Base-by-base conservation (phyloP, 2,329 filamentous ascomycete species). In the Rhytidhysteron rufulum region DNA sequence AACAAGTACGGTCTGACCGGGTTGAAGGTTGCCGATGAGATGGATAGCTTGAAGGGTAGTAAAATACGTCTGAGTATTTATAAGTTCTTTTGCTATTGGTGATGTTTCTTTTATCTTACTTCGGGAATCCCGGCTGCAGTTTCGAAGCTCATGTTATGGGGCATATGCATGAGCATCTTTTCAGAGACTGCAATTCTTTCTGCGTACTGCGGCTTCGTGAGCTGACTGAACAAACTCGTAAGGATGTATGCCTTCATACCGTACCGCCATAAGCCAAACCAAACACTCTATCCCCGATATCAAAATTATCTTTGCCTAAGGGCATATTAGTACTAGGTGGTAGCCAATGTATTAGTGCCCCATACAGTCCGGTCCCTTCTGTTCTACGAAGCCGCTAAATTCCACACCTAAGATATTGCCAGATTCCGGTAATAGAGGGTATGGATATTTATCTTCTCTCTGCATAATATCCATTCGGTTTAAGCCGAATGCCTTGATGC, bases 1-100 rank as follows among this genome's bases (percentile, higher is more conserved):
- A 19, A 56, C 46, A 2, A 56, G 38, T 16, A 53, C 35, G 2
- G 41, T 52, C 34, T 65, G 50, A 10, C 58, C 61, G n/a, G 40
- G 37, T 4, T 37, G 31, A 9, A 64, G 40, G 16, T 50, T 44
- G 1, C 42, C 50, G 9, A 46, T 34, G 5, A 47, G 43, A n/a
- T 51, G 25, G 1, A 63, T 44, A 17, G 47, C 44, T 33, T 55
- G 37, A 11, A 38, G 36, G 3, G 38, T 41, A 2, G 47, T 47
- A 6, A 24, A 24, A 8, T 19, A 40, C 2, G 42, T 39, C n/a
- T n/a, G n/a, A n/a, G n/a, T 0, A 43, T 44, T 25, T 60, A 54
- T 7, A 50, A 41, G 2, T 50, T 16, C 34, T 55, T 4, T 54
- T 51, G 13, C 54, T 52, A 2, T 55, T 58, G 4, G 47, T 48